A percentile compares a stretch with the other conserved stretches of the same genome.
These are phyloP conservation scores for Larix sibirica DNA, from an alignment of 83 land plant species.

Conservation along the genomic window DNA sequence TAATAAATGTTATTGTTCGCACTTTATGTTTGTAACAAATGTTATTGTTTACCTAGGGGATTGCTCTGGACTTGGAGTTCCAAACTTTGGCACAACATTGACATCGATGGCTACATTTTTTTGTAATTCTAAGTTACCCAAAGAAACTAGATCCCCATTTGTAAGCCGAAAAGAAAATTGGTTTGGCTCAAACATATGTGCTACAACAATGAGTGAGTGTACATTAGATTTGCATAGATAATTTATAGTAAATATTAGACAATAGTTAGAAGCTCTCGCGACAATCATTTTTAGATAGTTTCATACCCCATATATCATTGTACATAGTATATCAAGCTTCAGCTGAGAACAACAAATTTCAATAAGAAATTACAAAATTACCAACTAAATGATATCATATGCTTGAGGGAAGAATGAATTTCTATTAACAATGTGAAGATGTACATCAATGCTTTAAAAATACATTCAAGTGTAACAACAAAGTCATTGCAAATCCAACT, in stretches of 20 bases:
- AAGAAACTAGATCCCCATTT: slow-evolving; percentile 70
- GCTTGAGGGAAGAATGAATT: too few species aligned
- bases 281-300: not conserved
- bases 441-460: too few species aligned
- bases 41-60: slow-evolving; percentile 42
- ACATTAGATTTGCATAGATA: slow-evolving; percentile 46
- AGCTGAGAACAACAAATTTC: too few species aligned
- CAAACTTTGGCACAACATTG: slow-evolving; percentile 27
- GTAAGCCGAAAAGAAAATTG: slow-evolving; percentile 80
- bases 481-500: too few species aligned
- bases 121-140: slow-evolving; percentile 78
- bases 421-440: too few species aligned
- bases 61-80: slow-evolving; percentile 54
- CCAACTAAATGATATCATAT: too few species aligned
- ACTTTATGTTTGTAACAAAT: not conserved
- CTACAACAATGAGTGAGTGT: slow-evolving; percentile 78
- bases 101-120: slow-evolving; percentile 48
- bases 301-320: too few species aligned
- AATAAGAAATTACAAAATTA: too few species aligned
- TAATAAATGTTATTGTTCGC: too few species aligned
- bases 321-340: too few species aligned
- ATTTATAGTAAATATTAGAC: not conserved
- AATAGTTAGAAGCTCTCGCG: not conserved
- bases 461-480: too few species aligned
- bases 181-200: slow-evolving; percentile 77